Evolutionary conservation across 257 asterid genomes (phyloP), one percentile per base, ranked within the genome.

Genomic region (Hygrophila difformis): DNA sequence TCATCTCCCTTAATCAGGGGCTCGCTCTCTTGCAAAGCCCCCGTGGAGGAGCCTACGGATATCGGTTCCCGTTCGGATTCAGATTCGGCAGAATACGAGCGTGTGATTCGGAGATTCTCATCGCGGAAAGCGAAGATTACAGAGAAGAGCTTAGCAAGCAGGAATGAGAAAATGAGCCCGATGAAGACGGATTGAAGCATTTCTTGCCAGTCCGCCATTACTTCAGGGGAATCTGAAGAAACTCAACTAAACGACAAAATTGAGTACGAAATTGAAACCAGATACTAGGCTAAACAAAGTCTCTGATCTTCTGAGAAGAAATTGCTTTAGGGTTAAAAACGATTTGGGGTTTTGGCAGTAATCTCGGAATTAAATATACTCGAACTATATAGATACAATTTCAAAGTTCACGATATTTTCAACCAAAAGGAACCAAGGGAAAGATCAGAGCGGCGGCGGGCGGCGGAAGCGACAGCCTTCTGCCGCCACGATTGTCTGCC

Each of bases 131-230:
- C 72, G 73, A 91, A 82, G 54, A 91, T 72, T 12, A 91, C 60
- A 16, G 97, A 72, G 47, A 91, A 86, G 20, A 86, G 94, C 69
- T 86, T 86, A 20, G 97, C 97, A 43, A 91, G 87, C 44, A 91
- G 73, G 69, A 64, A 91, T 1, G 99, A 91, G 81, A 83, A 91
- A 18, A 91, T 33, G 28, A 80, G 4, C 35, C 94, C 99, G 54
- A 91, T 23, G 34, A 91, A 2, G 10, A 83, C 64, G 39, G 99
- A 82, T 56, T 86, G 95, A 22, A 67, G 28, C 22, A 63, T 40
- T 38, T 77, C 72, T 13, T 78, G 81, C 94, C 82, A 82, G 15
- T 86, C 97, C 24, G 78, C 79, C 96, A 77, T 86, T 15, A 13
- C 43, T 47, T 18, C 46, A 35, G 43, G 24, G 29, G 16, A 18